Percentiles rank a stretch among this genome's conserved stretches.
These are phyloP conservation scores for Dipteronia sinensis DNA, from an alignment of 345 rosid species.

Conservation along the genomic window DNA sequence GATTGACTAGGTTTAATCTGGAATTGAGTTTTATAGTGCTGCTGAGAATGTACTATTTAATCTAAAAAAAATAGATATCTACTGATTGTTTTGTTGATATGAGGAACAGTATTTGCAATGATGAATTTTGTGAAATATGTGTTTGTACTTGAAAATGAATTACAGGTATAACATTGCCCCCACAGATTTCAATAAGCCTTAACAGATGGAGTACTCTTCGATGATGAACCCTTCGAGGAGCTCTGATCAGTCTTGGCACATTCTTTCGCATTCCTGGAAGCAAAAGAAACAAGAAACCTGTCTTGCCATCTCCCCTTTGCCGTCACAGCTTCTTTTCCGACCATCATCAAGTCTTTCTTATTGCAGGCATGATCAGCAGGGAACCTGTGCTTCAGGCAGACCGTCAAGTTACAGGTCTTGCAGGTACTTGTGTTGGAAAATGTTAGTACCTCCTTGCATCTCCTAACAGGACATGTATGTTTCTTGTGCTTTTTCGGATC, in stretches of 20 bases:
- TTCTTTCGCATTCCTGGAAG: conserved; percentile 52
- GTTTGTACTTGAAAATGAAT: background rate
- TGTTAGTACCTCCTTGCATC: conserved; percentile 68
- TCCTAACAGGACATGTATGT: conserved; percentile 56
- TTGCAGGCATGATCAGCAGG: conserved; percentile 72
- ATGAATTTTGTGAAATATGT: background rate
- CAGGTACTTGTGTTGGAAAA: conserved; percentile 69
- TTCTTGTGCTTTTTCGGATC: conserved; percentile 72
- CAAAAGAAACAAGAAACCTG: conserved; percentile 60
- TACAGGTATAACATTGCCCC: background rate
- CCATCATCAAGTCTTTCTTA: conserved; percentile 18
- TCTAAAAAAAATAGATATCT: background rate
- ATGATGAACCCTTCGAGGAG: conserved; percentile 20
- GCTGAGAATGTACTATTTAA: background rate
- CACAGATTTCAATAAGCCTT: conserved; percentile 21
- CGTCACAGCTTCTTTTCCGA: background rate
- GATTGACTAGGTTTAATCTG: background rate
- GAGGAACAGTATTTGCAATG: background rate
- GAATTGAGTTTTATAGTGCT: background rate
- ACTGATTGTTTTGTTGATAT: conserved; percentile 9
- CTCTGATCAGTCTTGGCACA: conserved; percentile 34
- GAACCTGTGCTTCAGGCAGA: conserved; percentile 78
- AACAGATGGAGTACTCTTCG: conserved; percentile 34
- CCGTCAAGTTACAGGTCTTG: conserved; percentile 67
- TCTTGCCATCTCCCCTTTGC: conserved; percentile 39